phyloP scores from a whole-genome alignment of 2,329 filamentous ascomycete genomes.

The Sarocladium kiliense region DNA sequence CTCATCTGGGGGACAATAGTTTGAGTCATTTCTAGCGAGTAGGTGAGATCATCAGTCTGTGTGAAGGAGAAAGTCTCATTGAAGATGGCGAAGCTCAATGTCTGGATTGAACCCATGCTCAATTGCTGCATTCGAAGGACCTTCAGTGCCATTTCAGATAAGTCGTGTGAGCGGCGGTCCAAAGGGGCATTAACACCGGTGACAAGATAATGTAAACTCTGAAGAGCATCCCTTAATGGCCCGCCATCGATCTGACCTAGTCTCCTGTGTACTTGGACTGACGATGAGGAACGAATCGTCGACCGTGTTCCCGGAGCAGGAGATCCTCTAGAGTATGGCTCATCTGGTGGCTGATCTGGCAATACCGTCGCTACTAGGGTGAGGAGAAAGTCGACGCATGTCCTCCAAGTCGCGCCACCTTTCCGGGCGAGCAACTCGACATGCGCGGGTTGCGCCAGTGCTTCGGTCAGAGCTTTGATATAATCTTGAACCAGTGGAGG shows the following conservation, averaged over 20 bases:
- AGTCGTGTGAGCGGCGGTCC: slow-evolving; percentile 45
- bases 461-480: slow-evolving; percentile 63
- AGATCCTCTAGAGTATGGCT: slow-evolving; percentile 33
- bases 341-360: slow-evolving; percentile 23
- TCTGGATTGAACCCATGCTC: slow-evolving; percentile 59
- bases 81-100: slow-evolving; percentile 68
- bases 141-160: slow-evolving; percentile 52
- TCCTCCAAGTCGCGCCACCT: slow-evolving; percentile 58
- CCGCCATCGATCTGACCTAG: slow-evolving; percentile 24
- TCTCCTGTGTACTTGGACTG: slow-evolving; percentile 25
- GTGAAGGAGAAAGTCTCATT: slow-evolving; percentile 64
- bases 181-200: slow-evolving; percentile 65
- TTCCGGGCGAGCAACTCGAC: slow-evolving; percentile 68
- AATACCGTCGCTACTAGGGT: slow-evolving; percentile 49
- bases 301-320: slow-evolving; percentile 35
- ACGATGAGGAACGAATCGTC: slow-evolving; percentile 22
- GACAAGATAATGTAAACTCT: slow-evolving; percentile 61
- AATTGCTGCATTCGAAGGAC: slow-evolving; percentile 56
- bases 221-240: slow-evolving; percentile 38
- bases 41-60: slow-evolving; percentile 61
- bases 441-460: slow-evolving; percentile 71
- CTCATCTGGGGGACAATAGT: slow-evolving; percentile 66
- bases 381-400: slow-evolving; percentile 66
- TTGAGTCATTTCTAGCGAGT: slow-evolving; percentile 55
- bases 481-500: slow-evolving; percentile 71